Evolutionary conservation across 257 asterid species (phyloP).

Genomic region (Solanum boliviense): DNA sequence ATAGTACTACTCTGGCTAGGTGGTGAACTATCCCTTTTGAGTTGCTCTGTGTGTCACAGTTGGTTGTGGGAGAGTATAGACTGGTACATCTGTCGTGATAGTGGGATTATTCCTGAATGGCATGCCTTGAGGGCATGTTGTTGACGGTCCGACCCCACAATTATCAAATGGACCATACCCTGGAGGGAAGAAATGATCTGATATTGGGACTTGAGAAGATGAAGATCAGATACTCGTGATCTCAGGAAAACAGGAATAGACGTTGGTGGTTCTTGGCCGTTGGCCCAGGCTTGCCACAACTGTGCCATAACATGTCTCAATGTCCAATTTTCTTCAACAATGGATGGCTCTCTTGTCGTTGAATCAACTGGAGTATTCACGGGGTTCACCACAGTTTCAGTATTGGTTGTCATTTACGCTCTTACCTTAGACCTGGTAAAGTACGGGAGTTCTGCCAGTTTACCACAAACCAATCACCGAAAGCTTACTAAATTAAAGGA

Average conservation of each 20-base stretch:
- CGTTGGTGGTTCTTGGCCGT: neutral
- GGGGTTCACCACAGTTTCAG: neutral
- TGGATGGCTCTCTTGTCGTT: neutral
- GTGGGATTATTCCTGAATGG: no score
- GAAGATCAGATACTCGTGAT: neutral
- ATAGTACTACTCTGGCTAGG: no score
- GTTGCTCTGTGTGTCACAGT: no score
- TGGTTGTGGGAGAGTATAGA: no score
- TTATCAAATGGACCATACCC: neutral
- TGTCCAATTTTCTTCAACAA: neutral
- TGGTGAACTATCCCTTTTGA: no score
- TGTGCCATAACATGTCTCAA: neutral
- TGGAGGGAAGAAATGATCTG: neutral
- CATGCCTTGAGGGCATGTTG: no score
- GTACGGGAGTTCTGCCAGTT: neutral
- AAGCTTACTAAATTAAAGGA: neutral
- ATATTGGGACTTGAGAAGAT: neutral
- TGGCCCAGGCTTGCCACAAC: neutral
- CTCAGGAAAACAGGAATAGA: neutral
- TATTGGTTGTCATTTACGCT: neutral
- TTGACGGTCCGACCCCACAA: neutral
- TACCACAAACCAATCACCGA: neutral
- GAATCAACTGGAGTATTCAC: neutral
- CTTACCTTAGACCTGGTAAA: neutral
- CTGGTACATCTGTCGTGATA: no score